Conservation (phyloP, 2,329 filamentous ascomycete species). For the Sclerotinia minor region DNA sequence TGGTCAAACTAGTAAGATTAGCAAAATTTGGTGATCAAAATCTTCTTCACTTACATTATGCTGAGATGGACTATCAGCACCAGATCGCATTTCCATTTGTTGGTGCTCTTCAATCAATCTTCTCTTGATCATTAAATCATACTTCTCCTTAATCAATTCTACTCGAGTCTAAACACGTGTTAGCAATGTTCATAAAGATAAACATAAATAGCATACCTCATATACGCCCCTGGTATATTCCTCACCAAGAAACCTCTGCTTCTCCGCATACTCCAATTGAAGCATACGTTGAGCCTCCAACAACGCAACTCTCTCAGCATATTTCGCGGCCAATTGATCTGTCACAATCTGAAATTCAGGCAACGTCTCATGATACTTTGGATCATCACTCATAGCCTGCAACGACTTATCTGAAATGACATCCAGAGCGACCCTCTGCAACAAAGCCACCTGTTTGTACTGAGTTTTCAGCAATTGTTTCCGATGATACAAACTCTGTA, state of each 20-base stretch:
- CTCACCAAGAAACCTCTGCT: slow-evolving; percentile 24
- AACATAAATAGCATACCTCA: slow-evolving; percentile 31
- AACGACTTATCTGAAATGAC: slow-evolving; percentile 38
- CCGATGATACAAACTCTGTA: slow-evolving; percentile 39
- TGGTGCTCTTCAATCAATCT: slow-evolving; percentile 31
- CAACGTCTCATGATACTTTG: slow-evolving; percentile 36
- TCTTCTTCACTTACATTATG: slow-evolving; percentile 32
- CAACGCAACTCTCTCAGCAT: slow-evolving; percentile 27
- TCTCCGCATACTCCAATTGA: slow-evolving; percentile 27
- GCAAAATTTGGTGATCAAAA: neutral
- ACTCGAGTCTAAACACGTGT: slow-evolving; percentile 20
- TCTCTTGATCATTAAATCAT: slow-evolving; percentile 31
- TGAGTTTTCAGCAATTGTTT: slow-evolving; percentile 35
- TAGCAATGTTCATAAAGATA: slow-evolving; percentile 22
- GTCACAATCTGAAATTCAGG: slow-evolving; percentile 37
- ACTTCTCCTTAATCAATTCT: slow-evolving; percentile 31
- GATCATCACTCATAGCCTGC: slow-evolving; percentile 31
- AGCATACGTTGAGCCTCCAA: slow-evolving; percentile 25
- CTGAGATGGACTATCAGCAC: slow-evolving; percentile 32
- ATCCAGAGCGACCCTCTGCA: slow-evolving; percentile 35
- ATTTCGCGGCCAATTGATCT: slow-evolving; percentile 30
- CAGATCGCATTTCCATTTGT: slow-evolving; percentile 26
- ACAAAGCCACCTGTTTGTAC: slow-evolving; percentile 35
- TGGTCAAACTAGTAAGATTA: slow-evolving; percentile 32
- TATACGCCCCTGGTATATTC: slow-evolving; percentile 30